Base-by-base conservation (phyloP, 192 early-diverging fungal genomes). In the Geranomyces variabilis region DNA sequence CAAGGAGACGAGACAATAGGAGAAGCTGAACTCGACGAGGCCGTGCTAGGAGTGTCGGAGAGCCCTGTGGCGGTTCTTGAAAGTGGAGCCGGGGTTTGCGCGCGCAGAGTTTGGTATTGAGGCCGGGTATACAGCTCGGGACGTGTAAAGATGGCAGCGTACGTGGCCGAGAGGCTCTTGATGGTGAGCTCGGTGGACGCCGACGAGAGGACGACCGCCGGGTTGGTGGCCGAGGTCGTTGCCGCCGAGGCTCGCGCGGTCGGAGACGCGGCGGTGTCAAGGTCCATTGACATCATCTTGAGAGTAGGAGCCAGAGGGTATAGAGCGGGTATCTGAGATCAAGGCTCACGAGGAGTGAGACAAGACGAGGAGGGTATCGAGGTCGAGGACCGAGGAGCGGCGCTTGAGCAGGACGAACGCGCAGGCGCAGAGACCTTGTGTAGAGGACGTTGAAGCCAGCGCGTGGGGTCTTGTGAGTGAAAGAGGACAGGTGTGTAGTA, bases 281-380 rank as follows among this genome's bases (percentile, higher is more conserved):
- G 19, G 31, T 60, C 58, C 58, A 60, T 60, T 6, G 58, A 26
- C 58, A 60, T 60, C 58, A 60, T 60, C 58, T 7, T 60, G 22
- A 17, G 36, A 41, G 10, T 7, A 3, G 5, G 36, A 7, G 5
- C 5, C 36, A 10, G 36, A 10, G 36, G 36, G 36, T 41, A 41
- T 41, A 41, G 3, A 60, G 58, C 17, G 58, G 58, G 58, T 60
- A 60, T 60, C 2, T 17, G 7, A 7, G 28, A 17, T 3, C 2
- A 53, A 26, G 51, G 51, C 15, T 24, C n/a, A n/a, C n/a, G n/a
- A 7, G 24, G 19, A n/a, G 51, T 7, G 51, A 53, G 7, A 7
- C 17, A 17, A n/a, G 24, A 17, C 51, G 24, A 3, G n/a, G 51
- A 8, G 51, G n/a, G 51, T 24, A 26, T 53, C 51, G 51, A 26